These are phyloP conservation scores for Excoecaria agallocha DNA, from an alignment of 345 rosid genomes.

Conservation along the genomic window DNA sequence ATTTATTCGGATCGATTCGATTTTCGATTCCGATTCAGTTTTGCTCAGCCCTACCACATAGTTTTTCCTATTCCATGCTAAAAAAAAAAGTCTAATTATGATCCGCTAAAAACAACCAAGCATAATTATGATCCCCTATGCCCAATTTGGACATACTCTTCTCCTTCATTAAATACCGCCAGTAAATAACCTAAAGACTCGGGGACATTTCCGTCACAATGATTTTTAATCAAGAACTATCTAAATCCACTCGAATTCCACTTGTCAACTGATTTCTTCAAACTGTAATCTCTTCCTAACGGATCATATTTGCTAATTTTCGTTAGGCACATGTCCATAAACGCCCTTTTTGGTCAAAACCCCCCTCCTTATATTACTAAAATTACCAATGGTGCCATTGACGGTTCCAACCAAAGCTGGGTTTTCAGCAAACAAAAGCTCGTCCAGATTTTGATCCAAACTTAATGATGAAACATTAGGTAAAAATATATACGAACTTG, in stretches of 20 bases:
- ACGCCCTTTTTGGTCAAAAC: conserved; percentile 58
- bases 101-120: too few relatives aligned
- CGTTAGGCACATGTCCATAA: conserved; percentile 45
- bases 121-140: too few relatives aligned
- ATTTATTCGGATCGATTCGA: too few relatives aligned
- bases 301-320: conserved; percentile 36
- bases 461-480: conserved; percentile 28
- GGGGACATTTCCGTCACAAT: conserved; percentile 43
- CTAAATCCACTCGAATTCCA: conserved; percentile 22
- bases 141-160: too few relatives aligned
- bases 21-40: too few relatives aligned
- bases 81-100: conserved; percentile 23
- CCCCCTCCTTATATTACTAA: conserved; percentile 42
- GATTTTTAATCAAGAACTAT: conserved; percentile 48
- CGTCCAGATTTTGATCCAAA: conserved; percentile 47
- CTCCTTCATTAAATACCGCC: too few relatives aligned
- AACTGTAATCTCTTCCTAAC: conserved; percentile 48
- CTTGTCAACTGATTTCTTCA: conserved; percentile 58
- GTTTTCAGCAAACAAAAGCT: conserved; percentile 57
- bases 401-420: conserved; percentile 47
- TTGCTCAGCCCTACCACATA: too few relatives aligned
- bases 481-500: too few relatives aligned
- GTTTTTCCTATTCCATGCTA: background rate
- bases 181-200: conserved; percentile 39
- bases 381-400: conserved; percentile 32